phyloP scores from a whole-genome alignment of 495 filamentous ascomycete genomes.

The Hypoxylon intermedium region DNA sequence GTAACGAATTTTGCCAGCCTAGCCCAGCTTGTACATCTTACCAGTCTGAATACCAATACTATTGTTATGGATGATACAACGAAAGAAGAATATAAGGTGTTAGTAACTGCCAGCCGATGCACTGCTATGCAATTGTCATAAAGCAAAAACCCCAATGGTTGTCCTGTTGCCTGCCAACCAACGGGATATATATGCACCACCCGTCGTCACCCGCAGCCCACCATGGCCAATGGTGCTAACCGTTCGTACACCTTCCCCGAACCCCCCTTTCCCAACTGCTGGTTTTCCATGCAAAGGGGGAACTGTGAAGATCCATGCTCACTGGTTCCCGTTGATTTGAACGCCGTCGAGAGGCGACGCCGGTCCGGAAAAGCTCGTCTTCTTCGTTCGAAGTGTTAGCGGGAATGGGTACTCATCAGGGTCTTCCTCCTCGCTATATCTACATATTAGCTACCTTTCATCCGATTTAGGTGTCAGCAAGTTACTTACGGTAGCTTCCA shows the following conservation, averaged over 20 bases:
- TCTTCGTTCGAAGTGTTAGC: conserved; percentile 72
- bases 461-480: conserved; percentile 4
- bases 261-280: too few species aligned
- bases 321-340: conserved; percentile 50
- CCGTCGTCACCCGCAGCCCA: neutral
- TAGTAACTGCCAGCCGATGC: conserved; percentile 27
- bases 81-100: conserved; percentile 4
- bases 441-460: conserved; percentile 15
- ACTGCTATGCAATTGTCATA: conserved; percentile 34
- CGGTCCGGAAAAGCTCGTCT: conserved; percentile 37
- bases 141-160: conserved; percentile 10
- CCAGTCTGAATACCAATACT: conserved; percentile 1
- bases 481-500: conserved; percentile 96
- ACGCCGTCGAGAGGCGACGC: conserved; percentile 48
- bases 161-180: conserved; percentile 1
- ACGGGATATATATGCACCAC: conserved; percentile 8
- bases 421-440: conserved; percentile 87
- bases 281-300: too few species aligned
- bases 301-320: neutral
- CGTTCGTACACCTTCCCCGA: neutral
- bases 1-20: neutral
- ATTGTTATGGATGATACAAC: conserved; percentile 8
- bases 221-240: neutral
- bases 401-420: conserved; percentile 93
- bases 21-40: neutral